Conservation (phyloP, 306 rosid species). For the Echinosophora koreensis region DNA sequence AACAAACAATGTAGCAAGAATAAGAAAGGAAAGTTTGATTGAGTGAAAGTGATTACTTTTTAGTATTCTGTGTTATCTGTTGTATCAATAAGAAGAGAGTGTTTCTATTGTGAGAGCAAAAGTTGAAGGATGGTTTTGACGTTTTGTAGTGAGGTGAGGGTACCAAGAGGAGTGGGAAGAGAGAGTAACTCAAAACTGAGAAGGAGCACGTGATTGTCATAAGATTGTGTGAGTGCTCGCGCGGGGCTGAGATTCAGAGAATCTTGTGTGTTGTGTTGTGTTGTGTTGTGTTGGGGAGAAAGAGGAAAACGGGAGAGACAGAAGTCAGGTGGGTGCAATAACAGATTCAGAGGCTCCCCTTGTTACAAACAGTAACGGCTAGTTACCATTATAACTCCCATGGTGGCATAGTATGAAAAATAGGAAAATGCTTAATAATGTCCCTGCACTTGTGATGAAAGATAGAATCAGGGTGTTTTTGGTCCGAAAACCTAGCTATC, state of each 20-base stretch:
- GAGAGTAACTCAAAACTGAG: conserved; percentile 37
- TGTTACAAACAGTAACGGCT: conserved; percentile 68
- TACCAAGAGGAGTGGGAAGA: not conserved
- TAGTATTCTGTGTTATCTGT: not conserved
- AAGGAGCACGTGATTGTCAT: conserved; percentile 59
- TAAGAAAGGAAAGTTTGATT: not conserved
- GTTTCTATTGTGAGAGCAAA: not conserved
- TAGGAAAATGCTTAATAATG: too few relatives aligned
- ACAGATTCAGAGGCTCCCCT: conserved; percentile 47
- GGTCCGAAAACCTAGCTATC: too few relatives aligned
- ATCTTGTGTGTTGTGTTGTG: conserved; percentile 43
- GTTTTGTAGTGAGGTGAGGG: conserved; percentile 39
- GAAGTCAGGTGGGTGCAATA: conserved; percentile 53
- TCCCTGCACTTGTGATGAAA: too few relatives aligned
- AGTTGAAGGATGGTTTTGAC: conserved; percentile 43
- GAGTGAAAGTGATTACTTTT: not conserved
- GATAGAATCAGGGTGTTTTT: too few relatives aligned
- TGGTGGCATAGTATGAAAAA: too few relatives aligned
- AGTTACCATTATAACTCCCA: conserved; percentile 40
- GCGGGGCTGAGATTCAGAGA: conserved; percentile 35
- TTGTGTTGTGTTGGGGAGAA: conserved; percentile 45
- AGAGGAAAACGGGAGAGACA: conserved; percentile 36
- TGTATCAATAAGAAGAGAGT: not conserved
- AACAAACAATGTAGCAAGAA: not conserved
- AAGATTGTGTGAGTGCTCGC: conserved; percentile 24